A percentile compares a stretch with the other conserved stretches of the same genome.
phyloP scores from a whole-genome alignment of 176 grass and related monocot species.

The Carex parvula region DNA sequence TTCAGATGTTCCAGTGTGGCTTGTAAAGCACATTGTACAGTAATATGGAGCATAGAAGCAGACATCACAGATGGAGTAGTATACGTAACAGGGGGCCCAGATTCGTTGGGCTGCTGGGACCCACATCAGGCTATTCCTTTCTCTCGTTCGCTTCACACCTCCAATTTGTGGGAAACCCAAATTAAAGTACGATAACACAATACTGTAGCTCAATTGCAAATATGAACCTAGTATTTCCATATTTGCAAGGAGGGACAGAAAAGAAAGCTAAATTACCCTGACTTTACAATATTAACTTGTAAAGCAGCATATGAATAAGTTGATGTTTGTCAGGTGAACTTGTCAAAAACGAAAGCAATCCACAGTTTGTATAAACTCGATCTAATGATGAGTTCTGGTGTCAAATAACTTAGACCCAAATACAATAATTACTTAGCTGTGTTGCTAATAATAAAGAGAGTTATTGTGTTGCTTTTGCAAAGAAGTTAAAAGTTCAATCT shows the following conservation, averaged over 20 bases:
- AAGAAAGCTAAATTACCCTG: not conserved
- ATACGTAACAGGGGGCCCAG: conserved; percentile 70
- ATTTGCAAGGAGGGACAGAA: conserved; percentile 10
- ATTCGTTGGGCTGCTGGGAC: conserved; percentile 85
- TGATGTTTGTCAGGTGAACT: not conserved
- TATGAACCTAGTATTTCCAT: conserved; percentile 24
- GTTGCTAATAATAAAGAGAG: not conserved
- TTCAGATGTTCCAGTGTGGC: conserved; percentile 55
- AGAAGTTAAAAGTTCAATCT: not conserved
- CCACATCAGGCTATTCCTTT: conserved; percentile 71
- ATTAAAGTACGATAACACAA: conserved; percentile 53
- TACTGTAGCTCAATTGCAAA: not conserved
- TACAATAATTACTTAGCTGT: too few relatives aligned
- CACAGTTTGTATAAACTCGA: not conserved
- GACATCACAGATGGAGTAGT: conserved; percentile 67
- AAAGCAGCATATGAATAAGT: not conserved
- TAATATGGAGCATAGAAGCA: conserved; percentile 78
- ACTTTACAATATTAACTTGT: conserved; percentile 1
- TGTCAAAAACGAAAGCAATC: not conserved
- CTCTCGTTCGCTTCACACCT: conserved; percentile 41
- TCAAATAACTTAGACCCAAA: too few relatives aligned
- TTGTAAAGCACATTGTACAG: conserved; percentile 73
- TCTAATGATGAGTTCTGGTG: not conserved
- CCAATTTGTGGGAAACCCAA: conserved; percentile 61
- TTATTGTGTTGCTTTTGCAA: not conserved